These are phyloP conservation scores for Globisporangium barbulae DNA, from an alignment of 352 stramenopile genomes.

Conservation along the genomic window DNA sequence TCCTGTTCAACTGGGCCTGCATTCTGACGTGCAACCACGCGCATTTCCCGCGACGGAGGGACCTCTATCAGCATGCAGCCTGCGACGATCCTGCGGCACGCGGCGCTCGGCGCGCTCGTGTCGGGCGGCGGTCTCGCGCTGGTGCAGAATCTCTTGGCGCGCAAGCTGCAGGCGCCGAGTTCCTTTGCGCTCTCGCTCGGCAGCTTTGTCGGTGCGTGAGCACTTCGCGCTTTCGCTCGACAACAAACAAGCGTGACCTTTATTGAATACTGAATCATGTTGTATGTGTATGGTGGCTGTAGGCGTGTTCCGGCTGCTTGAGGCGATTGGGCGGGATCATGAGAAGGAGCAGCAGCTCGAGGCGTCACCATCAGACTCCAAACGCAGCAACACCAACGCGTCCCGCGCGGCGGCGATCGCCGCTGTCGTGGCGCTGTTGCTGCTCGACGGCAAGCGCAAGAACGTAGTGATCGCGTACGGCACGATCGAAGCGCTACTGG, in stretches of 20 bases:
- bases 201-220: conserved; percentile 44
- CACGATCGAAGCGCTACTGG: conserved; percentile 38
- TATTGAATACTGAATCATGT: background rate
- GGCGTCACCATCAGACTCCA: background rate
- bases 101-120: conserved; percentile 32
- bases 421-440: conserved; percentile 27
- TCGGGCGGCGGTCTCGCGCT: conserved; percentile 29
- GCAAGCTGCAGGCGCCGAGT: conserved; percentile 32
- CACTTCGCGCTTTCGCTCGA: background rate
- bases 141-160: conserved; percentile 38
- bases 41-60: background rate
- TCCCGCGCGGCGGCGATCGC: conserved; percentile 41
- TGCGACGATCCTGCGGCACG: conserved; percentile 42
- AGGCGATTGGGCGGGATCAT: conserved; percentile 25
- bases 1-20: background rate
- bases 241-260: background rate
- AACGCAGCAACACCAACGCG: conserved; percentile 14
- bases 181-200: conserved; percentile 48
- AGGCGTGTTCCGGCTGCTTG: conserved; percentile 49
- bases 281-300: background rate
- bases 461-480: conserved; percentile 52
- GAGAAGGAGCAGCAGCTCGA: background rate
- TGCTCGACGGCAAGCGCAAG: conserved; percentile 47
- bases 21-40: background rate
- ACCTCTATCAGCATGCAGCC: background rate